Base-by-base conservation (phyloP, 108 stramenopile species). In the Pseudonitzschia delicatissima region DNA sequence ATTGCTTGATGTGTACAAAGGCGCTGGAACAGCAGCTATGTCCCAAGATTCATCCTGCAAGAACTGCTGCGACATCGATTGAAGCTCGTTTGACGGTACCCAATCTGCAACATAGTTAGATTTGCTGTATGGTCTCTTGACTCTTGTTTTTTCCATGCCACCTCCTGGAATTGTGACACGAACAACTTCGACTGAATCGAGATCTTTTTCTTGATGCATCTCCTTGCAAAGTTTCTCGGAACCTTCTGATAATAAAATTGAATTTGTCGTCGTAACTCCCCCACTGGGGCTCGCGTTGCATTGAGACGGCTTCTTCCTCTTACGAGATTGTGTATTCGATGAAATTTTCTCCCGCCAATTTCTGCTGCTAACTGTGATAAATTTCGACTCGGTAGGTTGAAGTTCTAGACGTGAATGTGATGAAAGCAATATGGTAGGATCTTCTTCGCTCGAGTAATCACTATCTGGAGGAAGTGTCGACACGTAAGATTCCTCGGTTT, bases 381-480 rank as follows among this genome's bases (percentile, higher is more conserved):
- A 21, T 48, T 48, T 1, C 20, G 20, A 48, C 2, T 2, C 47
- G 2, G 23, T 1, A 48, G 8, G 21, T 23, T 48, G 20, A 48
- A 7, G 23, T 48, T 48, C 6, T 7, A 48, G 23, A 23, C 3
- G 4, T 21, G 47, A 48, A 23, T 17, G 2, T 2, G n/a, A 0
- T 23, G 47, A 29, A n/a, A n/a, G 53, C n/a, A 55, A 33, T 15
- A 31, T 23, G 13, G 31, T 12, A 18, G 3, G 52, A 18, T 47
- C 63, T 15, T 68, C 40, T 1, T 64, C 62, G 25, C 62, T 64
- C 42, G 11, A 18, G 32, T 51, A 52, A 33, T 64, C 62, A 33
- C 70, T 71, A 57, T 64, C 70, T 4, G 70, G 70, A 32, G 70
- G 62, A 26, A 71, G 53, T 5, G 70, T 71, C 2, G 70, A 71